Percentiles rank a stretch among this genome's conserved stretches.
Evolutionary conservation across 1,284 basidiomycete genomes (phyloP).

Genomic region (Malassezia furfur): DNA sequence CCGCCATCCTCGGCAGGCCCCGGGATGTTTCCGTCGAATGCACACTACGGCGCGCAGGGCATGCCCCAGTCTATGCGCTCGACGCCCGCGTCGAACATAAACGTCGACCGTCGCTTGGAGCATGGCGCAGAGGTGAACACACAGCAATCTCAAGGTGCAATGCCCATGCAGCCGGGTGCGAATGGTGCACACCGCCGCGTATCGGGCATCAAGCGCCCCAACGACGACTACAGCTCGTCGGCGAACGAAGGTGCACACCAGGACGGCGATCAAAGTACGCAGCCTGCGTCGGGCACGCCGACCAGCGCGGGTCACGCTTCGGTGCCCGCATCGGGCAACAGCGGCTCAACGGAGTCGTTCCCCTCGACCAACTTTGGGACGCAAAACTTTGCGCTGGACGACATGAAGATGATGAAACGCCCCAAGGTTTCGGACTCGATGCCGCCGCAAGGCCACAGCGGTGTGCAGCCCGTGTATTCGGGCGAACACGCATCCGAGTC

Average conservation of each 20-base stretch:
- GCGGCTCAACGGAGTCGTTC: not conserved
- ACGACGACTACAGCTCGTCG: constrained; percentile 1
- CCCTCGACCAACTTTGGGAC: not conserved
- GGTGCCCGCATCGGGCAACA: not conserved
- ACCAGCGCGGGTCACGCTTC: not conserved
- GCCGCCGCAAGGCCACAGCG: not conserved
- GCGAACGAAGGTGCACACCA: not conserved
- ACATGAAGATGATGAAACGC: constrained; percentile 8
- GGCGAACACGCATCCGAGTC: not conserved
- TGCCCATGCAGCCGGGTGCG: not conserved
- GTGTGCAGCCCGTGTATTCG: not conserved
- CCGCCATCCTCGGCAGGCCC: not conserved
- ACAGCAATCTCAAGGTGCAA: not conserved
- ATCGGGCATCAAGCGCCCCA: constrained; percentile 6
- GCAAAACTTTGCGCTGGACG: constrained; percentile 3
- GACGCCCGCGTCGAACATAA: not conserved
- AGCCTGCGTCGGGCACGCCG: not conserved
- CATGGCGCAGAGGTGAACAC: not conserved
- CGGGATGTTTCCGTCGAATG: constrained; percentile 1
- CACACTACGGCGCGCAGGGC: constrained; percentile 3
- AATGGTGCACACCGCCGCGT: constrained; percentile 2
- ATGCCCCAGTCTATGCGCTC: constrained; percentile 6
- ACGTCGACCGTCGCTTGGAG: constrained; percentile 14
- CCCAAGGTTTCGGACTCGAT: constrained; percentile 4
- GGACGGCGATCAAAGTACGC: not conserved